A percentile compares a stretch with the other conserved stretches of the same genome.
Conservation (phyloP, 2,329 filamentous ascomycete genomes). For the Sporothrix mexicana region DNA sequence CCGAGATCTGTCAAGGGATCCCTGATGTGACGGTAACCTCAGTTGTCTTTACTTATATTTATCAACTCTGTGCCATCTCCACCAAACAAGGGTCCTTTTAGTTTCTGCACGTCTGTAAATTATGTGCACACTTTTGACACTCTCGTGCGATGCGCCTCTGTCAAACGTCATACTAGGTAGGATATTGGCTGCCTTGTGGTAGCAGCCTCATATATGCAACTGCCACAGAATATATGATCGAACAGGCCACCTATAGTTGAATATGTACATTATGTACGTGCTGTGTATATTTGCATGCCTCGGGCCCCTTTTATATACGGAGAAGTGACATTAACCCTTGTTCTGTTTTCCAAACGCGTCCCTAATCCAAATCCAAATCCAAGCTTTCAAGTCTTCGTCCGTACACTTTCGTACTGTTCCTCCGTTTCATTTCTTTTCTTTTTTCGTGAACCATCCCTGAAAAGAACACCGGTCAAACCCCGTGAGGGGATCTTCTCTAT, state of each 20-base stretch:
- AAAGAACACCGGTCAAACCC: constrained; percentile 12
- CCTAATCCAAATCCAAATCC: neutral
- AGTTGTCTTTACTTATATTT: neutral
- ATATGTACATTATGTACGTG: constrained; percentile 13
- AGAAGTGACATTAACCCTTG: neutral
- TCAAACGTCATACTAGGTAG: neutral
- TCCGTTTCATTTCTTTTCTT: neutral
- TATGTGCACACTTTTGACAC: no score
- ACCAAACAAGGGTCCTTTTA: neutral
- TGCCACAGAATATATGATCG: neutral
- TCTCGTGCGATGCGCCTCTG: no score
- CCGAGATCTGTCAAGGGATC: neutral
- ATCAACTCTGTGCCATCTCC: no score
- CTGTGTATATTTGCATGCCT: neutral
- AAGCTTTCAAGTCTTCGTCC: neutral
- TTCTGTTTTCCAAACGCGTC: neutral
- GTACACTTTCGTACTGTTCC: neutral
- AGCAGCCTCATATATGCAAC: no score
- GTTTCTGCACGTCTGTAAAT: no score
- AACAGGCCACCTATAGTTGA: neutral
- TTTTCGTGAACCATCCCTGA: neutral
- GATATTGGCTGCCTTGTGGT: neutral
- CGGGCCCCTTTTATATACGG: constrained; percentile 1
- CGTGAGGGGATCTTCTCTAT: constrained; percentile 33
- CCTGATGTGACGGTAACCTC: constrained; percentile 1